Evolutionary conservation across 768 basidiomycete species (phyloP), one percentile per base, ranked within the genome.

Genomic region (Lentinula detonsa): DNA sequence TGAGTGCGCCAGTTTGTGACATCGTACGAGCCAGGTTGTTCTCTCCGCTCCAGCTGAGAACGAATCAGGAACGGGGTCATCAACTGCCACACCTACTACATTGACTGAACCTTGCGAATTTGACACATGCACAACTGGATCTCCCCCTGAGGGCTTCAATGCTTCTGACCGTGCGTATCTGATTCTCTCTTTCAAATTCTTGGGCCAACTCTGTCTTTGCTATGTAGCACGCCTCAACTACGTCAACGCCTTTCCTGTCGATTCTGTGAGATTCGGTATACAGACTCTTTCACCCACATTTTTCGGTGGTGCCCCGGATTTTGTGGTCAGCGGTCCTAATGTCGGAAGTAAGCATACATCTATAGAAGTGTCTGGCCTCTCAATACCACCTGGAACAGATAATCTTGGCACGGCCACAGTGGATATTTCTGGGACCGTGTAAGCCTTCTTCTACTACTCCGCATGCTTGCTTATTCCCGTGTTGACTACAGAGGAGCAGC

Each of bases 271-370:
- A 4, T 74, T 68, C 62, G 82, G 81, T 1, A 80, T 84, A 40
- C 74, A 82, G 62, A 79, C 76, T 0, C 67, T 81, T 23, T 71
- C 77, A 1, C 78, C 78, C 0, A 57, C 72, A 59, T 75, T 78
- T 65, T 81, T 78, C 61, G 61, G 50, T 35, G 55, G 63, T 16
- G 61, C 71, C n/a, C 74, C 82, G 1, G 80, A 81, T 58, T 69
- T 84, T 34, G 74, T 81, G 6, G 73, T 83, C 21, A 73, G 72
- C 62, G 81, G 81, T 1, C 74, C 79, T 0, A 82, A 82, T 63
- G 73, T 79, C 15, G 78, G 78, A 55, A 74, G 77, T 76, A 55
- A 66, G 76, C 42, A 10, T 34, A 16, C 11, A 43, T 42, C 18
- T 37, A 2, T 8, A 37, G 61, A 3, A 21, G 3, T 9, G 31